These are phyloP conservation scores for Colletotrichum costaricense DNA, from an alignment of 2,329 filamentous ascomycete genomes.

Conservation along the genomic window DNA sequence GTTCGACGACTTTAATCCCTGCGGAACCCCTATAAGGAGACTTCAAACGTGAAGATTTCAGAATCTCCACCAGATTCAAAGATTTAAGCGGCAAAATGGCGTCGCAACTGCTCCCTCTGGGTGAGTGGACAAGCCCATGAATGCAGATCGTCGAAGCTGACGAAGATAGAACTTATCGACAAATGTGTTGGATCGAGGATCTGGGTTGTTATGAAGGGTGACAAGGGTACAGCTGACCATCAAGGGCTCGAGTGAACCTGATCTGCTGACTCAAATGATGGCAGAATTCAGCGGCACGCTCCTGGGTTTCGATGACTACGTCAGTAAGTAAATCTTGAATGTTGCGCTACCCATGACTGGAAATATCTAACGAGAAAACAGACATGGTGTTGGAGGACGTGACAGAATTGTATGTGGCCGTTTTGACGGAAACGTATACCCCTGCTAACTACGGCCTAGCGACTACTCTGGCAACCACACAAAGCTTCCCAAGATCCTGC, in stretches of 20 bases:
- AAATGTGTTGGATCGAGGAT: slow-evolving; percentile 98
- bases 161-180: slow-evolving; percentile 87
- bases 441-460: slow-evolving; percentile 60
- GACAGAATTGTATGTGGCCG: slow-evolving; percentile 83
- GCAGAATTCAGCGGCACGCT: slow-evolving; percentile 95
- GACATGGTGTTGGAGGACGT: slow-evolving; percentile 99
- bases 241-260: background rate
- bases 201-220: slow-evolving; percentile 99
- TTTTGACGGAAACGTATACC: background rate
- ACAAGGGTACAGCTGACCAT: slow-evolving; percentile 77
- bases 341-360: background rate
- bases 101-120: slow-evolving; percentile 79
- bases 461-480: slow-evolving; percentile 91
- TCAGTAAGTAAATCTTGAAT: slow-evolving; percentile 78
- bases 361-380: slow-evolving; percentile 53
- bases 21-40: background rate
- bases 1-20: slow-evolving; percentile 4
- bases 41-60: background rate
- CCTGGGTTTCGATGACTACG: slow-evolving; percentile 98
- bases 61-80: background rate
- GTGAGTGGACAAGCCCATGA: slow-evolving; percentile 50
- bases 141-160: slow-evolving; percentile 36
- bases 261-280: slow-evolving; percentile 10
- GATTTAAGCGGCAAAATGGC: slow-evolving; percentile 62
- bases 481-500: slow-evolving; percentile 91